phyloP scores from a whole-genome alignment of 2,329 filamentous ascomycete genomes.

The Lasiodiplodia hormozganensis region DNA sequence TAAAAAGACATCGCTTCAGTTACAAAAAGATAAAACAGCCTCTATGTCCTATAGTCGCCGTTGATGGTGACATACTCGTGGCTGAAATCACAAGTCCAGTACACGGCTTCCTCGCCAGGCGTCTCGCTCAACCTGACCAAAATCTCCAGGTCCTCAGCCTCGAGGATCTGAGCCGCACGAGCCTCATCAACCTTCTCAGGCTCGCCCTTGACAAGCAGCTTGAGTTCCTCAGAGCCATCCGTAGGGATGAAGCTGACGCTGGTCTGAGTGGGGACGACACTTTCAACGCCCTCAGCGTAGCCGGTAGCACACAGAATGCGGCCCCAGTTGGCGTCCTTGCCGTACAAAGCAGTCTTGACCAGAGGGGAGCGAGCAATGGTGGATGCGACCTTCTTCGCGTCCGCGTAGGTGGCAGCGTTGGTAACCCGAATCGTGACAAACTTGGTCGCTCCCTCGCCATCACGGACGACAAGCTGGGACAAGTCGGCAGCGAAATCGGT shows the following conservation, averaged over 20 bases:
- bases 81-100: conserved; percentile 88
- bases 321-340: conserved; percentile 98
- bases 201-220: conserved; percentile 79
- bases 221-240: conserved; percentile 78
- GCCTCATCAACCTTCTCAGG: conserved; percentile 80
- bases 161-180: conserved; percentile 77
- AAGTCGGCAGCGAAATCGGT: conserved; percentile 82
- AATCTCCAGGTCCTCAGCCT: conserved; percentile 79
- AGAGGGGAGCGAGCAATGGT: conserved; percentile 90
- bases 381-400: conserved; percentile 80
- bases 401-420: conserved; percentile 72
- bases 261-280: conserved; percentile 72
- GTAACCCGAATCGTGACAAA: conserved; percentile 91
- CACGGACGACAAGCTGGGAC: conserved; percentile 90
- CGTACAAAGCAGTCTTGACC: conserved; percentile 97
- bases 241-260: conserved; percentile 80
- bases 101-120: conserved; percentile 66
- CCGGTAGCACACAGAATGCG: conserved; percentile 94
- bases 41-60: conserved; percentile 68
- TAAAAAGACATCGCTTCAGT: conserved; percentile 13
- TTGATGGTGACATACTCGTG: conserved; percentile 81
- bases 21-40: not conserved
- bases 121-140: conserved; percentile 75
- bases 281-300: conserved; percentile 71
- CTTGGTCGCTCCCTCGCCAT: conserved; percentile 97